These are phyloP conservation scores for Pseudoneurospora amorphoporcata DNA, from an alignment of 495 filamentous ascomycete genomes.

Conservation along the genomic window DNA sequence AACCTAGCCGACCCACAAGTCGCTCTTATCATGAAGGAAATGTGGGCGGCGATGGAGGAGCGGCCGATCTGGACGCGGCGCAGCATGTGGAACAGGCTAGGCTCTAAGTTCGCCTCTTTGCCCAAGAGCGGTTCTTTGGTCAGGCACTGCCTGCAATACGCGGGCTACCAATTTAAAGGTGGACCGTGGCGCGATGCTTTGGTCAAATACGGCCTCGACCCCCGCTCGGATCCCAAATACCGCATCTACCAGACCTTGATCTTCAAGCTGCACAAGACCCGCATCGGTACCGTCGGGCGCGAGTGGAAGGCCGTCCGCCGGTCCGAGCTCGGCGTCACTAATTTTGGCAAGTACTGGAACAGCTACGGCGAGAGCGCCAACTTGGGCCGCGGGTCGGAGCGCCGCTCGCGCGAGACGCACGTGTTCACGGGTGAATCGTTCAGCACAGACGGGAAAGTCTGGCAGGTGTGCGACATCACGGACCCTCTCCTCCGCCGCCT, in stretches of 20 bases:
- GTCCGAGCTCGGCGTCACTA: conserved; percentile 19
- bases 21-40: conserved; percentile 44
- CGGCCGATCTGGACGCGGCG: conserved; percentile 83
- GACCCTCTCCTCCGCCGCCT: conserved; percentile 58
- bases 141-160: conserved; percentile 58
- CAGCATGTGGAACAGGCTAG: conserved; percentile 58
- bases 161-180: conserved; percentile 78
- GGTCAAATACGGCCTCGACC: conserved; percentile 76
- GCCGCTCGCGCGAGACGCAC: conserved; percentile 45
- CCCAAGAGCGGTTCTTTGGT: conserved; percentile 39
- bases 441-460: conserved; percentile 67
- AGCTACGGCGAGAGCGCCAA: conserved; percentile 21
- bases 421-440: conserved; percentile 68
- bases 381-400: conserved; percentile 1
- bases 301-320: conserved; percentile 32
- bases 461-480: conserved; percentile 86
- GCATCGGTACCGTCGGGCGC: conserved; percentile 32
- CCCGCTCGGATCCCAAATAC: conserved; percentile 60
- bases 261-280: conserved; percentile 50
- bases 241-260: conserved; percentile 79
- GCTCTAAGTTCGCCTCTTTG: conserved; percentile 30
- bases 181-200: conserved; percentile 88
- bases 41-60: conserved; percentile 52
- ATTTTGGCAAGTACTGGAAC: conserved; percentile 25
- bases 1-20: conserved; percentile 40